Evolutionary conservation across 495 filamentous ascomycete species (phyloP), one percentile per base, ranked within the genome.

Genomic region (Aspergillus egyptiacus): DNA sequence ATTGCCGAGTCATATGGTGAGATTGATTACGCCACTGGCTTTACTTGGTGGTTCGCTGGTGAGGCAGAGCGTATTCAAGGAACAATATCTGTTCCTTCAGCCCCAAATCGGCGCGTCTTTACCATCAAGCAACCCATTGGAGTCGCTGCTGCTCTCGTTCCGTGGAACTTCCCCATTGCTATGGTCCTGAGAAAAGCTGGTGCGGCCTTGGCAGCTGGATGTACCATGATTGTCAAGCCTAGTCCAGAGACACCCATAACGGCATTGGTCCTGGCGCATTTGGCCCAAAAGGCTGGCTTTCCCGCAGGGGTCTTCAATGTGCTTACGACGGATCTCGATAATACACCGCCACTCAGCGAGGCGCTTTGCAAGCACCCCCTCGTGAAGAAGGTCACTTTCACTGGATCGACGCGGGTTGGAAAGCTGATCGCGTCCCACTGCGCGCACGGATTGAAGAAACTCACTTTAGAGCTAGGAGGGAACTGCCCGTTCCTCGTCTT

Each of bases 401-500:
- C 85, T 3, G 85, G 85, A 35, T 82, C 77, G 24, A 84, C 81
- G 0, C 56, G 73, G n/a, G 75, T 84, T 3, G 82, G 82, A 7
- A 82, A 83, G 51, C 59, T 84, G 22, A 69, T 85, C 15, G 81
- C 82, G 24, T 66, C 68, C 5, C 73, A 79, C 54, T 80, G 78
- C 34, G 69, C 82, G 0, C 71, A 76, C 17, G 79, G 81, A 1
- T 64, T 87, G 42, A 87, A 86, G 69, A 89, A 87, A 53, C 60
- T 85, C 9, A 84, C 80, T 2, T 77, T 87, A 24, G 85, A 89
- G 63, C 73, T 89, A 19, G 85, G 85, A 23, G 85, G 85, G 4
- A 87, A 89, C 61, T 85, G 83, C 35, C 85, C 84, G 0, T 86
- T 86, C 64, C 69, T 87, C 34, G 76, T 87, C 6, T 87, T 89